phyloP scores from a whole-genome alignment of 2,329 filamentous ascomycete genomes.

The Fusarium dlaminii region DNA sequence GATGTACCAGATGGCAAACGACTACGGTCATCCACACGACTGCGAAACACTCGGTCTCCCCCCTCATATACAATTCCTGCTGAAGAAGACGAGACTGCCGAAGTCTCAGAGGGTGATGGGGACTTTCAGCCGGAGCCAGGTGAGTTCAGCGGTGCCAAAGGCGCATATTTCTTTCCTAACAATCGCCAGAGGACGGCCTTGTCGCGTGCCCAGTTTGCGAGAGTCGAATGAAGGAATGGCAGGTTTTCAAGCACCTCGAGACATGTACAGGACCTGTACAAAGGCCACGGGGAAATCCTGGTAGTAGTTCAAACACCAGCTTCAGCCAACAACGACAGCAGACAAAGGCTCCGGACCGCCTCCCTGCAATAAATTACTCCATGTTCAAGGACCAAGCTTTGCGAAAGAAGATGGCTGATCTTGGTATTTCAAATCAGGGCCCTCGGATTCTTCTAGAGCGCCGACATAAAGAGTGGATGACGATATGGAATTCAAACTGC shows the following conservation, averaged over 20 bases:
- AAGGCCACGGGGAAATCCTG: not conserved
- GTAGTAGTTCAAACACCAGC: slow-evolving; percentile 12
- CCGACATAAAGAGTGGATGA: slow-evolving; percentile 92
- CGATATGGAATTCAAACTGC: slow-evolving; percentile 96
- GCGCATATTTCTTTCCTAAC: slow-evolving; percentile 9
- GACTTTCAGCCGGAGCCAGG: slow-evolving; percentile 46
- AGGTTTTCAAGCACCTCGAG: slow-evolving; percentile 85
- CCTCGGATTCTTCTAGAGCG: slow-evolving; percentile 75
- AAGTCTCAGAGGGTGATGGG: slow-evolving; percentile 43
- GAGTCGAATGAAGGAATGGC: slow-evolving; percentile 79
- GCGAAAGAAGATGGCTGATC: slow-evolving; percentile 81
- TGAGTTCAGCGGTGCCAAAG: slow-evolving; percentile 4
- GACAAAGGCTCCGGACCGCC: slow-evolving; percentile 63
- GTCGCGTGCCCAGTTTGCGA: slow-evolving; percentile 86
- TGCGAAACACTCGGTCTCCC: slow-evolving; percentile 55
- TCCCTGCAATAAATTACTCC: slow-evolving; percentile 86
- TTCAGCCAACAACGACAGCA: slow-evolving; percentile 41
- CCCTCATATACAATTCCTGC: slow-evolving; percentile 38
- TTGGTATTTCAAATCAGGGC: slow-evolving; percentile 80
- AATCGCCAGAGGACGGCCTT: slow-evolving; percentile 71
- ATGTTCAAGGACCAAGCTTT: slow-evolving; percentile 83
- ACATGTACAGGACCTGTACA: slow-evolving; percentile 58
- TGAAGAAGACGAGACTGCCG: slow-evolving; percentile 38
- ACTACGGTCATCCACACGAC: slow-evolving; percentile 61
- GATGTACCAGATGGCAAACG: slow-evolving; percentile 55